Evolutionary conservation across 2,329 filamentous ascomycete genomes (phyloP).

Genomic region (Exophiala lecanii-corni): DNA sequence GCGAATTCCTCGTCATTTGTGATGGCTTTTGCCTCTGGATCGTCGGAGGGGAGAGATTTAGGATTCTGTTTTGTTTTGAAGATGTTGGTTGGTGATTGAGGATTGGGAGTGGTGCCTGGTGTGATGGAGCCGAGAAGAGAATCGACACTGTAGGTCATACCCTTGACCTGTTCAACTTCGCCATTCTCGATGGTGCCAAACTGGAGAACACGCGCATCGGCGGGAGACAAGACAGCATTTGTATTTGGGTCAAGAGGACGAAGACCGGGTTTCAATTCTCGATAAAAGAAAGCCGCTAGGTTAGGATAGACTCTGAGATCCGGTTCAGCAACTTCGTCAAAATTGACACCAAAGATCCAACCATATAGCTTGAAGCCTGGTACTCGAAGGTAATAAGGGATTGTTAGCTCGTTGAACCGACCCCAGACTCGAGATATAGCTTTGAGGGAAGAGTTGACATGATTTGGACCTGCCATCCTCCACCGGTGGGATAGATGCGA

Average conservation of each 20-base stretch:
- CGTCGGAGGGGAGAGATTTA: slow-evolving; percentile 31
- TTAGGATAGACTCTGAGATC: slow-evolving; percentile 90
- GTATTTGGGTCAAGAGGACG: slow-evolving; percentile 78
- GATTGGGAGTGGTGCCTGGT: slow-evolving; percentile 45
- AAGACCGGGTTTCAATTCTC: slow-evolving; percentile 80
- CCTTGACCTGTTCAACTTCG: slow-evolving; percentile 97
- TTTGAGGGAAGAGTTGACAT: slow-evolving; percentile 93
- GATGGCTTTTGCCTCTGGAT: slow-evolving; percentile 44
- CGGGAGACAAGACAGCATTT: slow-evolving; percentile 76
- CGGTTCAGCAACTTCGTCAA: slow-evolving; percentile 80
- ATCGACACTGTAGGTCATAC: slow-evolving; percentile 95
- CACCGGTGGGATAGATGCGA: slow-evolving; percentile 73
- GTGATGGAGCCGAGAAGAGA: slow-evolving; percentile 68
- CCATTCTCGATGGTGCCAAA: slow-evolving; percentile 88
- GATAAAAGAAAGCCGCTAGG: slow-evolving; percentile 94
- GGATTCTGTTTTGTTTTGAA: slow-evolving; percentile 33
- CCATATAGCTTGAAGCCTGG: slow-evolving; percentile 91
- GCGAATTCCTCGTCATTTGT: slow-evolving; percentile 88
- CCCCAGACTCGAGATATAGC: slow-evolving; percentile 87
- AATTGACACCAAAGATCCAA: slow-evolving; percentile 83
- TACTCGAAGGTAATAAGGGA: slow-evolving; percentile 81
- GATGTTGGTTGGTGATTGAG: slow-evolving; percentile 31
- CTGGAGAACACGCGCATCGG: slow-evolving; percentile 86
- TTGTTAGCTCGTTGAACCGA: slow-evolving; percentile 79
- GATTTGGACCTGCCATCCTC: slow-evolving; percentile 80